A percentile compares a stretch with the other conserved stretches of the same genome.
These are phyloP conservation scores for Podospora pseudopauciseta DNA, from an alignment of 495 filamentous ascomycete species.

Conservation along the genomic window DNA sequence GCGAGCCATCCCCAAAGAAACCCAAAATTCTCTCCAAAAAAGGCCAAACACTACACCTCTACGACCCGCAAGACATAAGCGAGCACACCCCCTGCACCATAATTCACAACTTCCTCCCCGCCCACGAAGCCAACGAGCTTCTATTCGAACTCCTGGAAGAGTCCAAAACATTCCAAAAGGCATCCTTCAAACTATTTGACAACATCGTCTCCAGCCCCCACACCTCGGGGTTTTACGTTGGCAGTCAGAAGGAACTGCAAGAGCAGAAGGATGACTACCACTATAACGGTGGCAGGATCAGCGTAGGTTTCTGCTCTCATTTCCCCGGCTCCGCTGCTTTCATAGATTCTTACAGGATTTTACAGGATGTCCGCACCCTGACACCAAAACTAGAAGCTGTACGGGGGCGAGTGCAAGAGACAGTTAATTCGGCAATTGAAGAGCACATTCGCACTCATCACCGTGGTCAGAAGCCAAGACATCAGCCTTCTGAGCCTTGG, in stretches of 20 bases:
- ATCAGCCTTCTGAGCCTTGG: constrained; percentile 72
- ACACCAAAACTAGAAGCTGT: constrained; percentile 67
- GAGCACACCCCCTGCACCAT: constrained; percentile 82
- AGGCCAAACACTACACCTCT: constrained; percentile 79
- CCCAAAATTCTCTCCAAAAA: constrained; percentile 60
- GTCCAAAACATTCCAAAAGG: constrained; percentile 65
- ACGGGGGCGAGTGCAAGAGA: constrained; percentile 59
- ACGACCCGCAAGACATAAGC: constrained; percentile 71
- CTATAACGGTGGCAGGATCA: constrained; percentile 72
- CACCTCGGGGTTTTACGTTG: constrained; percentile 76
- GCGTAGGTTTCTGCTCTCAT: constrained; percentile 34
- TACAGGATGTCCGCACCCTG: constrained; percentile 66
- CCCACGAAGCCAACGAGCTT: constrained; percentile 64
- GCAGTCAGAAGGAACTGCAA: constrained; percentile 55
- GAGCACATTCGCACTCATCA: constrained; percentile 61
- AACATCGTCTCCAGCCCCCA: constrained; percentile 78
- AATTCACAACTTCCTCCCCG: constrained; percentile 83
- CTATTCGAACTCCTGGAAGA: constrained; percentile 74
- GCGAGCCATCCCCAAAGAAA: constrained; percentile 34
- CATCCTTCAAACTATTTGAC: constrained; percentile 81
- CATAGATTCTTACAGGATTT: background rate
- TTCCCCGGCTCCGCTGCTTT: background rate
- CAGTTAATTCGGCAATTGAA: constrained; percentile 71
- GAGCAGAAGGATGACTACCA: constrained; percentile 73
- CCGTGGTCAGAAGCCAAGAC: constrained; percentile 65